Percentiles rank a stretch among this genome's conserved stretches.
phyloP scores from a whole-genome alignment of 225 moss, liverwort and hornwort genomes.

The Marchantia polymorpha region DNA sequence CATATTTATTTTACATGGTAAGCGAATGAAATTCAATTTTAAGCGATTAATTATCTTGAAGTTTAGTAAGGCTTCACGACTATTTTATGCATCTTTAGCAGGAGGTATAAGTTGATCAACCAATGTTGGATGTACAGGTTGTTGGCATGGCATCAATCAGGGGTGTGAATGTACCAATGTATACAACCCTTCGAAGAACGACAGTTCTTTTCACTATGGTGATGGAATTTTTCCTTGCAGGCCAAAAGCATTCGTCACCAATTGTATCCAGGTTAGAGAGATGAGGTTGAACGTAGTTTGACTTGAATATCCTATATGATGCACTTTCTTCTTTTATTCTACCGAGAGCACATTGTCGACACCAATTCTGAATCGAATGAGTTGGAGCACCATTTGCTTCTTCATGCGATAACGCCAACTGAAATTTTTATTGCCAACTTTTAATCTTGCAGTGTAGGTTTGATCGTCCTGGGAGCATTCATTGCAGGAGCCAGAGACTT shows the following conservation, averaged over 20 bases:
- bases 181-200: slow-evolving; percentile 93
- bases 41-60: no score
- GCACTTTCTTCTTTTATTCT: background rate
- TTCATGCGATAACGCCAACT: no score
- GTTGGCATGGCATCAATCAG: slow-evolving; percentile 98
- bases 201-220: slow-evolving; percentile 93
- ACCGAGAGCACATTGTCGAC: no score
- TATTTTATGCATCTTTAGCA: background rate
- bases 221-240: slow-evolving; percentile 77
- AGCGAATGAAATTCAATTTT: no score
- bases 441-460: slow-evolving; percentile 60
- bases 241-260: slow-evolving; percentile 77
- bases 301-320: background rate
- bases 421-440: background rate
- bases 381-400: no score
- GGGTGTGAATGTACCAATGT: slow-evolving; percentile 99
- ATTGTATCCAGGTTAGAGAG: slow-evolving; percentile 64
- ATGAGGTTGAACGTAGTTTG: background rate
- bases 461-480: slow-evolving; percentile 85
- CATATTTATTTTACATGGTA: slow-evolving; percentile 98
- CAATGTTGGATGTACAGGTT: slow-evolving; percentile 50
- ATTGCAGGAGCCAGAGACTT: slow-evolving; percentile 88
- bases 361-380: no score
- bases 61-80: background rate
- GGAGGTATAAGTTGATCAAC: background rate